phyloP scores from a whole-genome alignment of 106 monocot genomes.

The Xerophyta viscosa region DNA sequence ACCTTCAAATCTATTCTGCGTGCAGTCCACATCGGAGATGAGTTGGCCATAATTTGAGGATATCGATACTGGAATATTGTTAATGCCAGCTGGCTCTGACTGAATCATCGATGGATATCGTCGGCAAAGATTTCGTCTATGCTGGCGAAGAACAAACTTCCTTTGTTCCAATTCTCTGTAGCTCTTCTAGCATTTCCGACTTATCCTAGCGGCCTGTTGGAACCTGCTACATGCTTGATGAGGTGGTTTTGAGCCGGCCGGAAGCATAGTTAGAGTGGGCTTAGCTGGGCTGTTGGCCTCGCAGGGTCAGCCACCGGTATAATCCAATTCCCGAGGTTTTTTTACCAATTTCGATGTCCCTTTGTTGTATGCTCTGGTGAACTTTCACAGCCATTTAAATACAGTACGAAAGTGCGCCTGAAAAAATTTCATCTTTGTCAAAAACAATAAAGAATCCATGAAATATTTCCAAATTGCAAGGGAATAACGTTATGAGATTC shows the following conservation, averaged over 20 bases:
- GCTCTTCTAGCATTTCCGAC: conserved; percentile 10
- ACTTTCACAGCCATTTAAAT: conserved; percentile 69
- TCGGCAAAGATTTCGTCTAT: conserved; percentile 34
- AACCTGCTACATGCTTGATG: conserved; percentile 9
- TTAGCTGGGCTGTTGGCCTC: conserved; percentile 83
- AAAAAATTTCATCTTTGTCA: too few species aligned
- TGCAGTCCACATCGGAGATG: neutral
- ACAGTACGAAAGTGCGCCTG: conserved; percentile 66
- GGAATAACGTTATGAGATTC: too few species aligned
- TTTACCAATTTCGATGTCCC: conserved; percentile 73
- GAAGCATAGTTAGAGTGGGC: neutral
- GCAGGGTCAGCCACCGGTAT: conserved; percentile 69
- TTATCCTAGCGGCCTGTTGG: conserved; percentile 7
- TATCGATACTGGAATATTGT: conserved; percentile 20
- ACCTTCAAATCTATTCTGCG: conserved; percentile 2
- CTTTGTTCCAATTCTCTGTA: conserved; percentile 13
- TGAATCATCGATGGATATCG: conserved; percentile 40
- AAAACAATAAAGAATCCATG: too few species aligned
- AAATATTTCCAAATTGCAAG: too few species aligned
- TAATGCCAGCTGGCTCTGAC: conserved; percentile 13
- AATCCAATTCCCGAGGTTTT: conserved; percentile 70
- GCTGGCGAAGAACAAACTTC: conserved; percentile 42
- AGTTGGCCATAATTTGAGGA: conserved; percentile 7
- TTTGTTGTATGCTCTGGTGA: conserved; percentile 74
- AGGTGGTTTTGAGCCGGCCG: conserved; percentile 5